Base-by-base conservation (phyloP, 139 green algal genomes). In the Trebouxia sp. region DNA sequence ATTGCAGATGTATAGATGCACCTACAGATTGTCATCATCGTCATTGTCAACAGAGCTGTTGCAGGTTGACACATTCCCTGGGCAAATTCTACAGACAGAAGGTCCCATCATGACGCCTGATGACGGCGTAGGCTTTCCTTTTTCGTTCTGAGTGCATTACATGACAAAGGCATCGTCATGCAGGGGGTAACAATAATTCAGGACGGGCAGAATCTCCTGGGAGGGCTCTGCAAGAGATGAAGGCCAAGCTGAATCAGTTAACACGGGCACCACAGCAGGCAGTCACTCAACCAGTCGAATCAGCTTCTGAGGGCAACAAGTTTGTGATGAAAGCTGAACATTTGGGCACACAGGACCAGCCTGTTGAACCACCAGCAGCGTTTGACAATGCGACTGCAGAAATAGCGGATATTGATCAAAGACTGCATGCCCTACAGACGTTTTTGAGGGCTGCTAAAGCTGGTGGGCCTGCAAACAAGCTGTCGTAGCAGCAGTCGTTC, bases 331-430 rank as follows among this genome's bases (percentile, higher is more conserved):
- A 53, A 24, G 0, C 41, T 56, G 41, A 77, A 15, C 5, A 39
- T 22, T 43, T 43, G 26, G 67, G 38, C 39, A 28, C 24, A 7
- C 62, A 72, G 32, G 43, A 72, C 43, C 35, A 43, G 32, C 32
- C 32, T 43, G 30, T 45, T 20, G 32, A 43, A 35, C 15, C 20
- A 15, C 62, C 58, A n/a, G 30, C 32, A 3, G 70, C 88, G 20
- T 92, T 92, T 75, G 82, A 91, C 0, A 89, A 90, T 41, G 87
- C 89, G 8, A 92, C 80, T 35, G 80, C 85, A 32, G 93, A 96
- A 80, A 95, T 97, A 14, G 90, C 90, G 9, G 91, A 96, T 79
- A 97, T 97, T 22, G 93, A 97, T 83, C 83, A 82, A 8, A 88
- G 93, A 15, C 80, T 97, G 78, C 87, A 93, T 14, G 88, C 90